phyloP scores from a whole-genome alignment of 352 stramenopile genomes.

The Hyaloperonospora brassicae region DNA sequence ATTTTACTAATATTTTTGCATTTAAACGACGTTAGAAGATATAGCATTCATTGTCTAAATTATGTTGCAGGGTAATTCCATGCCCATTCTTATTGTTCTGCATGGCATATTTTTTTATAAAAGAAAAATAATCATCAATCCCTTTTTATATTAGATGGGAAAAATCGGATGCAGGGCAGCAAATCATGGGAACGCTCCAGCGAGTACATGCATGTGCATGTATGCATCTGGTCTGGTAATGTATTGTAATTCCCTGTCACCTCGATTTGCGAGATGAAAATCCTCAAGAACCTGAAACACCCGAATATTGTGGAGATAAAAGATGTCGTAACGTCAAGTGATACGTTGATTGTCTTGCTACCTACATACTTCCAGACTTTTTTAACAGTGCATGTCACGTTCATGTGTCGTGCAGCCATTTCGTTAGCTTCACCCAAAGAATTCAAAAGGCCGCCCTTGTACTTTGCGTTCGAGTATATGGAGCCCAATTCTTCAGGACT shows the following conservation, averaged over 20 bases:
- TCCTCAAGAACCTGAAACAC: conserved; percentile 92
- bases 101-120: too few species aligned
- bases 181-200: too few species aligned
- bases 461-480: conserved; percentile 85
- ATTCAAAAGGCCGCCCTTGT: conserved; percentile 71
- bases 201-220: too few species aligned
- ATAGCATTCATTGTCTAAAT: too few species aligned
- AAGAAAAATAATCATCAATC: too few species aligned
- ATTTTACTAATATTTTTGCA: too few species aligned
- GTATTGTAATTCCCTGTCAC: conserved; percentile 85
- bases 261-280: conserved; percentile 97
- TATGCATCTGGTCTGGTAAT: too few species aligned
- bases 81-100: too few species aligned
- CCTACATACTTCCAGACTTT: not conserved
- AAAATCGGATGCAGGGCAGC: too few species aligned
- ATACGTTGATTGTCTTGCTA: conserved; percentile 19
- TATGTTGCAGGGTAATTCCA: too few species aligned
- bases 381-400: conserved; percentile 7
- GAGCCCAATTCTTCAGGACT: conserved; percentile 78
- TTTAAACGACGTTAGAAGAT: too few species aligned
- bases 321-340: conserved; percentile 89
- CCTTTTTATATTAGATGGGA: too few species aligned
- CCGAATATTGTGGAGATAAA: conserved; percentile 93
- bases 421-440: conserved; percentile 60
- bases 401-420: conserved; percentile 1